Evolutionary conservation across 176 grass and related monocot genomes (phyloP).

Genomic region (Typha latifolia): DNA sequence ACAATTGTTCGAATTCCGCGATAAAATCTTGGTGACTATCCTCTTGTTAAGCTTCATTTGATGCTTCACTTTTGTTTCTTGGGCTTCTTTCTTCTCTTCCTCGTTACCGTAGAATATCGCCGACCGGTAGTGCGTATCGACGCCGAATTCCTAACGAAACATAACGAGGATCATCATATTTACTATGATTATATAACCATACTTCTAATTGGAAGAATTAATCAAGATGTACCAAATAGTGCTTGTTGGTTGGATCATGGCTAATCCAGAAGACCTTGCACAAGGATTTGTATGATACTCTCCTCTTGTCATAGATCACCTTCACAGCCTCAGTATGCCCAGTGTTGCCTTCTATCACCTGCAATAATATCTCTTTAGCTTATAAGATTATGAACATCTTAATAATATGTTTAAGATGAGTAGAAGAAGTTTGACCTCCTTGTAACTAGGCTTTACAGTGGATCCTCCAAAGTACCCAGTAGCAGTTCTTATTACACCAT

Average conservation of each 20-base stretch:
- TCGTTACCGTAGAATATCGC: constrained; percentile 13
- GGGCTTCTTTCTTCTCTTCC: constrained; percentile 5
- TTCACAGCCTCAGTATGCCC: constrained; percentile 19
- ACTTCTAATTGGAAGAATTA: no score
- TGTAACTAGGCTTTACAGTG: constrained; percentile 8
- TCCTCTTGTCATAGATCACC: constrained; percentile 12
- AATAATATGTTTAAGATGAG: not conserved
- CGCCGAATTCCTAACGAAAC: not conserved
- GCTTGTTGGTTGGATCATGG: constrained; percentile 20
- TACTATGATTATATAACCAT: not conserved
- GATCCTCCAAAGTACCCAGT: constrained; percentile 13
- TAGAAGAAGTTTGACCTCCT: constrained; percentile 11
- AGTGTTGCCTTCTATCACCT: constrained; percentile 12
- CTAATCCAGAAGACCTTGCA: constrained; percentile 18
- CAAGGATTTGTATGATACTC: constrained; percentile 3
- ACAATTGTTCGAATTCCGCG: not conserved
- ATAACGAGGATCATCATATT: not conserved
- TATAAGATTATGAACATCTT: not conserved
- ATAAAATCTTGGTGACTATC: constrained; percentile 15
- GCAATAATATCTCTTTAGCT: not conserved
- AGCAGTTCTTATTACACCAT: not conserved
- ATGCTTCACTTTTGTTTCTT: constrained; percentile 8
- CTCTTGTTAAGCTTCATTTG: constrained; percentile 19
- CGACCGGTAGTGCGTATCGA: constrained; percentile 5
- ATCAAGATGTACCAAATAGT: constrained; percentile 9